A percentile compares a stretch with the other conserved stretches of the same genome.
Conservation (phyloP, 2,329 filamentous ascomycete species). For the Mycocentrospora acerina region DNA sequence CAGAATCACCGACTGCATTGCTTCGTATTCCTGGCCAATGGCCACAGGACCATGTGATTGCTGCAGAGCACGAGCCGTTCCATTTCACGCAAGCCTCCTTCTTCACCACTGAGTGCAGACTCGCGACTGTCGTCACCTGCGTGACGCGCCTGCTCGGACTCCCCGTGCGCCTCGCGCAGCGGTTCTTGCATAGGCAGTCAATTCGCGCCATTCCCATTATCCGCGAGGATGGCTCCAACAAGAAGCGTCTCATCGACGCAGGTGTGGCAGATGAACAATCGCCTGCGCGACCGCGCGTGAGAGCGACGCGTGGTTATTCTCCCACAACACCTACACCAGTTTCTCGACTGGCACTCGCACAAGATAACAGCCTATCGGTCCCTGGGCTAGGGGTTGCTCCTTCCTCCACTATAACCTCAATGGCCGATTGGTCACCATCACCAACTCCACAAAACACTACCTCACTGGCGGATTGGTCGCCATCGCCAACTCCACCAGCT, state of each 20-base stretch:
- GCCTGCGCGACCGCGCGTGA: conserved; percentile 6
- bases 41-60: conserved; percentile 7
- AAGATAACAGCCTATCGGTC: background rate
- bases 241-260: conserved; percentile 34
- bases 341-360: background rate
- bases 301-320: background rate
- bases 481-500: background rate
- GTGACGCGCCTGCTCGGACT: conserved; percentile 13
- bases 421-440: background rate
- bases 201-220: conserved; percentile 23
- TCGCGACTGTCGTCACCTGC: conserved; percentile 12
- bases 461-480: background rate
- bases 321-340: background rate
- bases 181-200: conserved; percentile 16
- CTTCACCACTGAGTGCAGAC: conserved; percentile 17
- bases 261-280: conserved; percentile 16
- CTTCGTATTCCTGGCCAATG: conserved; percentile 17
- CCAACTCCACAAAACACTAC: background rate
- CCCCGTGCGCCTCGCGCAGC: conserved; percentile 11
- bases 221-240: conserved; percentile 24
- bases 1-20: background rate
- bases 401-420: no score
- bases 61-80: conserved; percentile 2
- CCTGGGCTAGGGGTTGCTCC: background rate
- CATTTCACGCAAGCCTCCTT: conserved; percentile 5